Evolutionary conservation across 352 stramenopile genomes (phyloP), one percentile per base, ranked within the genome.

Genomic region (Blastocystis sp.): DNA sequence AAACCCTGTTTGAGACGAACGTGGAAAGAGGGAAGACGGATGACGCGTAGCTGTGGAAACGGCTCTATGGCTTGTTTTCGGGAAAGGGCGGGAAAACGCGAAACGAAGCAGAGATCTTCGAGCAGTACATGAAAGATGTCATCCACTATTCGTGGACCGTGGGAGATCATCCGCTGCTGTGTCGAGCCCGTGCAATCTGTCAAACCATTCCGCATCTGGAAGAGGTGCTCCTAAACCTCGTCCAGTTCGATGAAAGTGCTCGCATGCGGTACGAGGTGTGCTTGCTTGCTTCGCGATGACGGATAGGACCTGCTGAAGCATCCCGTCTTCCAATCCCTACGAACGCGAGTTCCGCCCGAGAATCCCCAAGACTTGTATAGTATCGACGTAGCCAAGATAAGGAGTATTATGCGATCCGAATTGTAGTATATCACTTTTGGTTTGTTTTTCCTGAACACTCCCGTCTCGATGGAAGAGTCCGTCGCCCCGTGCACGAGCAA

Each of bases 181-280:
- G 2, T 21, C 34, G 45, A 43, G 71, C 71, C 14, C 11, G 71
- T 11, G 17, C 38, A 0, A 19, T 45, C 19, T 62, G 71, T 45
- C 14, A 65, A 41, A 23, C 40, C 14, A 81, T 81, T 43, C 41
- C 41, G 19, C 40, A 60, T 56, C n/a, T 81, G 10, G 23, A 64
- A 41, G 56, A 66, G 17, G 71, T 81, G 28, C 28, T 81, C 38
- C 11, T n/a, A 10, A 38, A 64, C 41, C 28, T 81, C 17, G 45
- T 65, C 3, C 41, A 65, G 45, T 64, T 81, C n/a, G 56, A 81
- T 48, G 34, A 11, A 34, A 65, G 23, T 14, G 48, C 11, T 5
- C 43, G 52, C 21, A 81, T 81, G 71, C 45, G 40, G 17, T 81
- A 66, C 23, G 71, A 81, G 45, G 71, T 81, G 52, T 45, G 71